Evolutionary conservation across 768 basidiomycete genomes (phyloP).

Genomic region (Tricholoma flavovirens): DNA sequence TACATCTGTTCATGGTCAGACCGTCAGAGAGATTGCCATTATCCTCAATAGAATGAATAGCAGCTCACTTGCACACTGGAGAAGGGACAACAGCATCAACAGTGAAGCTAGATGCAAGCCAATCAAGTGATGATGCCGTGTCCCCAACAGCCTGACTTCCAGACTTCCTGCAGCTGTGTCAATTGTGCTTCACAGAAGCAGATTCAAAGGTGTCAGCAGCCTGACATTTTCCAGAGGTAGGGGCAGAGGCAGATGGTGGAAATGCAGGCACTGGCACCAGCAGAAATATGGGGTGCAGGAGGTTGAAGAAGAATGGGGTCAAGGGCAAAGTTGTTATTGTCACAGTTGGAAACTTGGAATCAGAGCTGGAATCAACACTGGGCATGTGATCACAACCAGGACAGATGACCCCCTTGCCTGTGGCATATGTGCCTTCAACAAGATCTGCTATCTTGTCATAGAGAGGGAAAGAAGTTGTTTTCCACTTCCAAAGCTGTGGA

Average conservation of each 20-base stretch:
- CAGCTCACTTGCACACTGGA: slow-evolving; percentile 6
- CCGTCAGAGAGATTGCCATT: slow-evolving; percentile 16
- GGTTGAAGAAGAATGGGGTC: not conserved
- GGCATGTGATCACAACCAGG: slow-evolving; percentile 5
- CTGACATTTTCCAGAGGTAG: slow-evolving; percentile 7
- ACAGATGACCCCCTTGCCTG: slow-evolving; percentile 8
- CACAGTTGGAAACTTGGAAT: not conserved
- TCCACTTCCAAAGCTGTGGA: slow-evolving; percentile 17
- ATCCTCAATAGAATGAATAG: slow-evolving; percentile 14
- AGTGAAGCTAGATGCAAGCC: slow-evolving; percentile 12
- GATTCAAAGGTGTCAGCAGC: slow-evolving; percentile 2
- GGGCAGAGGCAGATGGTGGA: not conserved
- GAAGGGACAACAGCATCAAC: slow-evolving; percentile 5
- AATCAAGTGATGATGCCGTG: slow-evolving; percentile 12
- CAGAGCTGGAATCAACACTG: not conserved
- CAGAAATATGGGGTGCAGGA: not conserved
- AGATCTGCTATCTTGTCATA: slow-evolving; percentile 16
- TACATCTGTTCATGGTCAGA: slow-evolving; percentile 13
- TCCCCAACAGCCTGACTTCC: not conserved
- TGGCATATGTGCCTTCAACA: slow-evolving; percentile 12
- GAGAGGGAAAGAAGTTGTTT: slow-evolving; percentile 16
- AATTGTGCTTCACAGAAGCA: not conserved
- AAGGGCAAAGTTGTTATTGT: not conserved
- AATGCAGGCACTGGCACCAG: not conserved
- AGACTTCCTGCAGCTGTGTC: not conserved